Evolutionary conservation across 371 early-diverging fungal species (phyloP), one percentile per base, ranked within the genome.

Genomic region (Nosema muscidifuracis): DNA sequence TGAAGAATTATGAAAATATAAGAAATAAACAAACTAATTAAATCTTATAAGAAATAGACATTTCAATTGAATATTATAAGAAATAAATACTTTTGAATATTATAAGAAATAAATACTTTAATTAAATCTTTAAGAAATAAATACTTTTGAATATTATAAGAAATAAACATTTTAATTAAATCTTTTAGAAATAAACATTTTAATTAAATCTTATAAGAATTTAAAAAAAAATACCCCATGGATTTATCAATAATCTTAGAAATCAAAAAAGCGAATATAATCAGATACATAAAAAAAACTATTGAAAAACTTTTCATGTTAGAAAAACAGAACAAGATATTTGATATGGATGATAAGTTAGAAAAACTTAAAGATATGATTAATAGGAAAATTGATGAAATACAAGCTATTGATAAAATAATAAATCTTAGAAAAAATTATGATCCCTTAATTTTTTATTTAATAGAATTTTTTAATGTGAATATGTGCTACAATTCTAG

Each of bases 401-500:
- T 57, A 57, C 16, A 42, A 56, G 18, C 7, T 0, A 58, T 57
- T n/a, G 12, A 56, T 30, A 28, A 16, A 31, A 2, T 9, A 31
- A n/a, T 38, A 9, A 15, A 34, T 7, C n/a, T 42, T 10, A 56
- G 24, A 31, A 57, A 40, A 30, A 42, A 56, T 12, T 10, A 16
- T 7, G 42, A 68, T 31, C 7, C 44, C 15, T 20, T 60, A 20
- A 36, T 26, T 22, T 42, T 60, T 20, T 50, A 34, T 43, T 42
- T 68, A 26, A 43, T 68, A 43, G 69, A 68, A 38, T 53, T 57
- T 68, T 68, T 68, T 42, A 58, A 68, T 31, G 30, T 51, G 1
- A 68, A 57, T 22, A 51, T 40, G 26, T 68, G 43, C 28, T 68
- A 51, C 18, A 26, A 15, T 7, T 24, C 57, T 43, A 36, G 58